phyloP scores from a whole-genome alignment of 306 rosid genomes.

The Rosa lucieae region DNA sequence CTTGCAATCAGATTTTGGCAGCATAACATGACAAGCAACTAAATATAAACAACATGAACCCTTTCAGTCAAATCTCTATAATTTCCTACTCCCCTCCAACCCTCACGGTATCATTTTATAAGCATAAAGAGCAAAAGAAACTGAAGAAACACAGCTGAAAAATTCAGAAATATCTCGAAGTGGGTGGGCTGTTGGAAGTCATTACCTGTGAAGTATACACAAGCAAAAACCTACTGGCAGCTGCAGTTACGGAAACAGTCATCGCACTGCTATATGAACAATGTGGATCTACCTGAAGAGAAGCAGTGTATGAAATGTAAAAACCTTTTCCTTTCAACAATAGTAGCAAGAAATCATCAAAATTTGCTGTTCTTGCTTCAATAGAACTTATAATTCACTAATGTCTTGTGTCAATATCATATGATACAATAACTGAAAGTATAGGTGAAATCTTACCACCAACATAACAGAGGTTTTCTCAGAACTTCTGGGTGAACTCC shows the following conservation, averaged over 20 bases:
- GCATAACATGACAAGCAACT: background rate
- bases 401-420: slow-evolving; percentile 20
- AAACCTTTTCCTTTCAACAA: slow-evolving; percentile 16
- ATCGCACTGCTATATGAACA: slow-evolving; percentile 78
- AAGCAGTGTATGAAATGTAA: slow-evolving; percentile 30
- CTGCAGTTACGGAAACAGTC: slow-evolving; percentile 60
- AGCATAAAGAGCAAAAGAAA: slow-evolving; percentile 14
- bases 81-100: background rate
- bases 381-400: background rate
- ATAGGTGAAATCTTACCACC: slow-evolving; percentile 55
- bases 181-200: slow-evolving; percentile 28
- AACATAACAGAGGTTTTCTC: slow-evolving; percentile 79
- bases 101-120: background rate
- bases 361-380: background rate
- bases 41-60: background rate
- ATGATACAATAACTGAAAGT: slow-evolving; percentile 10
- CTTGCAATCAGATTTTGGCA: background rate
- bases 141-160: slow-evolving; percentile 19
- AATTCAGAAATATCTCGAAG: slow-evolving; percentile 16
- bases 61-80: background rate
- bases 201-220: slow-evolving; percentile 76
- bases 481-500: slow-evolving; percentile 64
- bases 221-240: slow-evolving; percentile 81
- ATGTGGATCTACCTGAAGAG: slow-evolving; percentile 89
- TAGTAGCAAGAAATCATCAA: slow-evolving; percentile 3